phyloP scores from a whole-genome alignment of 441 rosid species.

The Populus hybrid region DNA sequence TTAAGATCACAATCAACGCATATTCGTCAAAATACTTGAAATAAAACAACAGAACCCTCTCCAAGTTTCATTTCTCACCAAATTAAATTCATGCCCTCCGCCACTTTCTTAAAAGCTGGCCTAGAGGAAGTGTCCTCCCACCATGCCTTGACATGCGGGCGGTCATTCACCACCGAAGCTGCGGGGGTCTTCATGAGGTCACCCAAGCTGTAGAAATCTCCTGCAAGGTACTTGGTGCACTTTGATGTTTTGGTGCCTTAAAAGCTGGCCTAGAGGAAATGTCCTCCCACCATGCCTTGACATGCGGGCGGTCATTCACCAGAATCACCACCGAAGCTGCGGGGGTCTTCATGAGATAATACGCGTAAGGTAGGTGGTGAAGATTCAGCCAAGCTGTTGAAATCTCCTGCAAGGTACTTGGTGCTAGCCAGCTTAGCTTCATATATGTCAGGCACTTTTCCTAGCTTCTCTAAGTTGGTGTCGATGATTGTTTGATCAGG shows the following conservation, averaged over 20 bases:
- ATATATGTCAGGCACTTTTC: constrained; percentile 58
- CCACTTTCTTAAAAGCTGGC: constrained; percentile 57
- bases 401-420: constrained; percentile 49
- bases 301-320: constrained; percentile 56
- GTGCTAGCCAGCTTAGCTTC: constrained; percentile 48
- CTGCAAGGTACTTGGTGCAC: constrained; percentile 76
- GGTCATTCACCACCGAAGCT: constrained; percentile 45
- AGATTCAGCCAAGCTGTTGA: constrained; percentile 72
- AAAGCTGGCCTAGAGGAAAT: constrained; percentile 69
- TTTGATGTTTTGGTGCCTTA: no score
- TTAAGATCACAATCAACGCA: background rate
- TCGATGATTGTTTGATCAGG: constrained; percentile 54
- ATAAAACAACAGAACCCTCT: background rate
- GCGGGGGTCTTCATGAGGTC: constrained; percentile 76
- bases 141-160: constrained; percentile 78
- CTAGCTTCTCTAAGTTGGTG: constrained; percentile 51
- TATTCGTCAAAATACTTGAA: background rate
- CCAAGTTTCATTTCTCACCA: constrained; percentile 26
- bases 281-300: constrained; percentile 89
- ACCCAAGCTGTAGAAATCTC: constrained; percentile 69
- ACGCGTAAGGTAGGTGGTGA: no score
- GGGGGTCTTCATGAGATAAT: constrained; percentile 73
- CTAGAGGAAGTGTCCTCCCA: constrained; percentile 76
- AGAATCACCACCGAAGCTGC: constrained; percentile 41
- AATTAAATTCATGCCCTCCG: constrained; percentile 60